Evolutionary conservation across 2,329 filamentous ascomycete species (phyloP).

Genomic region (Alternaria sp.): DNA sequence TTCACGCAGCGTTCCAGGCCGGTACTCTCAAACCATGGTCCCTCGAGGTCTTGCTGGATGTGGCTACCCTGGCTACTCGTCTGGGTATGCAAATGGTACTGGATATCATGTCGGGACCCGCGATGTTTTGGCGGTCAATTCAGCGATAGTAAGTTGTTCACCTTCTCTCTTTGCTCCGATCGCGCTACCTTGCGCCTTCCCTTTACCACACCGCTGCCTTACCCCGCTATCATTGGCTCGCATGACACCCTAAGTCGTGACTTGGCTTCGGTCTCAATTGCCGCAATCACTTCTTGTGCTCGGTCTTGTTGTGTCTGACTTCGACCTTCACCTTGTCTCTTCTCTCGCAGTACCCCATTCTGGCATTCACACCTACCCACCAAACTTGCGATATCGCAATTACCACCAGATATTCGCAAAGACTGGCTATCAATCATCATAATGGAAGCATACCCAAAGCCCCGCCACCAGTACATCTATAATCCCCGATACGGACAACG

Average conservation of each 20-base stretch:
- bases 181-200: slow-evolving; percentile 17
- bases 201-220: slow-evolving; percentile 23
- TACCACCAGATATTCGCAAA: background rate
- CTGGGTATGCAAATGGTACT: slow-evolving; percentile 24
- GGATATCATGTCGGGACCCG: slow-evolving; percentile 25
- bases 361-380: slow-evolving; percentile 1
- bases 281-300: slow-evolving; percentile 6
- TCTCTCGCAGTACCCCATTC: slow-evolving; percentile 7
- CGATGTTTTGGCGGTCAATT: slow-evolving; percentile 27
- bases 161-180: slow-evolving; percentile 20
- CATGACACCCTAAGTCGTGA: background rate
- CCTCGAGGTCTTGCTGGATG: background rate
- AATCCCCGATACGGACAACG: slow-evolving; percentile 41
- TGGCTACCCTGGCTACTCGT: slow-evolving; percentile 7
- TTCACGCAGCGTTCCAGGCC: slow-evolving; percentile 8
- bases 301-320: slow-evolving; percentile 10
- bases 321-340: slow-evolving; percentile 23
- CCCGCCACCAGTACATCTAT: slow-evolving; percentile 45
- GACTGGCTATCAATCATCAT: background rate
- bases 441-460: slow-evolving; percentile 38
- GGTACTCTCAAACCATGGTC: slow-evolving; percentile 8
- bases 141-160: slow-evolving; percentile 35
- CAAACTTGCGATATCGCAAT: background rate
- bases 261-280: slow-evolving; percentile 3
- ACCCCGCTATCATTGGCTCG: slow-evolving; percentile 18